Evolutionary conservation across 2,329 filamentous ascomycete genomes (phyloP).

Genomic region (Apiospora pterosperma): DNA sequence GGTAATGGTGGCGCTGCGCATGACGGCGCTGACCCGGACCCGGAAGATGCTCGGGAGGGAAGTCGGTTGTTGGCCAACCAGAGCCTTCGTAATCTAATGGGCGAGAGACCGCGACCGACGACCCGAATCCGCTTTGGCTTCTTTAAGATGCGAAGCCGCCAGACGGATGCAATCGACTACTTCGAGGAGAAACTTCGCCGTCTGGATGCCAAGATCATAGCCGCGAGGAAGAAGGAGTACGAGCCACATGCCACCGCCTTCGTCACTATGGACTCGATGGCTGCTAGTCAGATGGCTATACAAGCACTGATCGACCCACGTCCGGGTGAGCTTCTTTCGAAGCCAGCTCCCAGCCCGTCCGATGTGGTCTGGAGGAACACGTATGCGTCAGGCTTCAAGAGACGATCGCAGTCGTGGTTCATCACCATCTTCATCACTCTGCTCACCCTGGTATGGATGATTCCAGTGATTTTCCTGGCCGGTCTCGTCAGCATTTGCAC

Average conservation of each 20-base stretch:
- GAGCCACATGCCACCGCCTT: slow-evolving; percentile 81
- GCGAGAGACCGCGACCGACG: slow-evolving; percentile 57
- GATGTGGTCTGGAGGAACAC: slow-evolving; percentile 97
- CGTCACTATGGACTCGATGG: slow-evolving; percentile 95
- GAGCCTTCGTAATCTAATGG: slow-evolving; percentile 32
- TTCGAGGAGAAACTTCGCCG: slow-evolving; percentile 81
- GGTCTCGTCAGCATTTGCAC: slow-evolving; percentile 77
- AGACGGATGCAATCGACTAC: slow-evolving; percentile 89
- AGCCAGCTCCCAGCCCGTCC: slow-evolving; percentile 79
- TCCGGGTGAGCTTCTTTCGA: slow-evolving; percentile 80
- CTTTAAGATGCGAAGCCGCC: slow-evolving; percentile 66
- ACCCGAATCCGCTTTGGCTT: slow-evolving; percentile 76
- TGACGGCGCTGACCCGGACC: slow-evolving; percentile 30
- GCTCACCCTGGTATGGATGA: slow-evolving; percentile 84
- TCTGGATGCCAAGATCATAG: slow-evolving; percentile 71
- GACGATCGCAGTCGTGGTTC: slow-evolving; percentile 76
- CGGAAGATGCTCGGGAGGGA: slow-evolving; percentile 51
- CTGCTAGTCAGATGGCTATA: slow-evolving; percentile 90
- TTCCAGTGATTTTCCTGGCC: slow-evolving; percentile 76
- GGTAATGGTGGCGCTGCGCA: background rate
- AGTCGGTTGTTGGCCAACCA: slow-evolving; percentile 56
- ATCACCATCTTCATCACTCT: slow-evolving; percentile 81
- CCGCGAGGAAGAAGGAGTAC: slow-evolving; percentile 72
- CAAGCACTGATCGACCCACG: slow-evolving; percentile 91
- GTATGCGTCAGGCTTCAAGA: slow-evolving; percentile 70